Base-by-base conservation (phyloP, 768 basidiomycete species). In the Hygrocybe punicea region DNA sequence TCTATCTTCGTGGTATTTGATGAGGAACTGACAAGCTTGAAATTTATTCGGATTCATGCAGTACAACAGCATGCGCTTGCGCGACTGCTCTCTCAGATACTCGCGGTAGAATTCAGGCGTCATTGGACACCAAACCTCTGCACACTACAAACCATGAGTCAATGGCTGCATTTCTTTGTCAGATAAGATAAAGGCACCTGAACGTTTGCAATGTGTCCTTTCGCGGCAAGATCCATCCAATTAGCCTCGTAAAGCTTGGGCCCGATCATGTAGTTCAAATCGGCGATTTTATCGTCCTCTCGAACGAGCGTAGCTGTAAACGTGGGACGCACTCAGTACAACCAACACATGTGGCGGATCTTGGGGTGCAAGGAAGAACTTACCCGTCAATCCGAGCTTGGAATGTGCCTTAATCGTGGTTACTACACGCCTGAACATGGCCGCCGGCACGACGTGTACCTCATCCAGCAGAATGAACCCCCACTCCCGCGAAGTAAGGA, bases 31-130 rank as follows among this genome's bases (percentile, higher is more conserved):
- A 69, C 96, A 98, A 14, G 96, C 93, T 72, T 99, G 97, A 72
- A 99, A 98, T 77, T 99, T 99, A 69, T 91, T 93, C 13, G 97
- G 97, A 67, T 99, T 99, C 97, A 98, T 99, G 81, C 93, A 98
- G 68, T 98, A 98, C 6, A 99, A 78, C 40, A 99, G 79, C 85
- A 97, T 97, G 62, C 91, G 86, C 71, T 96, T 94, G 58, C 97
- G 82, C 34, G 91, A 91, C 68, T 91, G 88, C 70, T 94, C 91
- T 60, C 91, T 81, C 62, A 99, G 82, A 69, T 99, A 99, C 73
- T 99, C 95, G 61, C 92, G 86, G 71, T 98, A 99, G 71, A 99
- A 99, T 69, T 98, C 95, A 5, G 97, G 96, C 17, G 97, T 96
- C 97, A 99, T 98, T 16, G 93, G 92, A 69, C 97, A 99, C 97